Base-by-base conservation (phyloP, 352 stramenopile genomes). In the Phytopythium vexans region DNA sequence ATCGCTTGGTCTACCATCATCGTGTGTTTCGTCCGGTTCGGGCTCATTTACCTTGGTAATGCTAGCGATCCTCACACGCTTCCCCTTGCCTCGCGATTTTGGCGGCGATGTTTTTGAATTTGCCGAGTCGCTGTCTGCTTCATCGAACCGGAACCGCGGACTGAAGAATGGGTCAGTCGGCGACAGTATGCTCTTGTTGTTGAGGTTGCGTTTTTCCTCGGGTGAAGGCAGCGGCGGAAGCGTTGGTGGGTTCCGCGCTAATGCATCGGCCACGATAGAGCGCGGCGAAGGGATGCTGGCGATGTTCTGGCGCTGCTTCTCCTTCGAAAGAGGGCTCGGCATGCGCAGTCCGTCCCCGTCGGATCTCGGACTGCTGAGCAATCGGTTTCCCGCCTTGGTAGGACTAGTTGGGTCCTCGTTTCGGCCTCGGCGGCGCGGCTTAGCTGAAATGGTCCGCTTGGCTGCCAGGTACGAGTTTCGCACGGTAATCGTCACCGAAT, bases 401-500 rank as follows among this genome's bases (percentile, higher is more conserved):
- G 62, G 55, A 37, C 63, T 77, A 31, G 60, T 48, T 48, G 8
- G 8, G 4, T 3, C 15, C 3, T 39, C 12, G 46, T 15, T 43
- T 33, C 27, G 9, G 32, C 39, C 31, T 32, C 32, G 36, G n/a
- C 41, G 50, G 9, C 12, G 54, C 27, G 55, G 41, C 36, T 78
- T 82, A 32, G 56, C 59, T 36, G 69, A 61, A 31, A 89, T 69
- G 2, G 61, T 84, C n/a, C 78, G 71, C 55, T 89, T 89, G 5
- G 75, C 92, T 11, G 91, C 88, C 9, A 95, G 59, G 32, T 86
- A 92, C 47, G 88, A 97, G 49, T 98, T 97, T 8, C 86, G 81
- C 9, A 98, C 76, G 0, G 87, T 97, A 5, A 79, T 85, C 0
- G 86, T 89, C 53, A 98, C 94, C 3, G 84, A 80, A 61, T 98